phyloP scores from a whole-genome alignment of 176 grass and related monocot genomes.

The Zoysia japonica region DNA sequence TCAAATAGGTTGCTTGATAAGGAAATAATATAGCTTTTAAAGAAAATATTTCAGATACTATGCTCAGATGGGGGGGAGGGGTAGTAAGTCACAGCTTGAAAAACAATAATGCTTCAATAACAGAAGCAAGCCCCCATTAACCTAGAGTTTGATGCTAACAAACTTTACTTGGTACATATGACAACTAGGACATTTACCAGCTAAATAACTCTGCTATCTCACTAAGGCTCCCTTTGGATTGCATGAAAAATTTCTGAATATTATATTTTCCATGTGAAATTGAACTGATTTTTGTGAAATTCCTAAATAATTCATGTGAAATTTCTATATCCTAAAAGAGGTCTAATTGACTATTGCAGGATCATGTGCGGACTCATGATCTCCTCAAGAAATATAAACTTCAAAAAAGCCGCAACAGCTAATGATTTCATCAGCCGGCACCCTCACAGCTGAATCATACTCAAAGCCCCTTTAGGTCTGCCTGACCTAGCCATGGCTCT shows the following conservation, averaged over 20 bases:
- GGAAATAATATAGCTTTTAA: not conserved
- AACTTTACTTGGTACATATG: not conserved
- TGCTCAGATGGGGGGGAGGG: not conserved
- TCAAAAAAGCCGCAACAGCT: not conserved
- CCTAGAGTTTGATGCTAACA: not conserved
- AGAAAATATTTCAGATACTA: not conserved
- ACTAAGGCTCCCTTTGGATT: not conserved
- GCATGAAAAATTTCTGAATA: too few relatives aligned
- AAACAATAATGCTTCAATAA: not conserved
- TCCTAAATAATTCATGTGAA: too few relatives aligned
- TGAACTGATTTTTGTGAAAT: too few relatives aligned
- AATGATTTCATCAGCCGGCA: constrained; percentile 42
- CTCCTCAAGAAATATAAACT: not conserved
- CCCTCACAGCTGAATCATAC: constrained; percentile 25
- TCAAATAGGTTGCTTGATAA: not conserved
- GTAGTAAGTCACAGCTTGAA: not conserved
- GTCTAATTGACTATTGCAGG: not conserved
- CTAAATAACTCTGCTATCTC: not conserved
- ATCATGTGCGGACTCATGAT: constrained; percentile 18
- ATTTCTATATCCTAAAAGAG: too few relatives aligned
- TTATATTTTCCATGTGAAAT: too few relatives aligned
- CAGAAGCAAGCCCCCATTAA: not conserved
- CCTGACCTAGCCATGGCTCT: constrained; percentile 28
- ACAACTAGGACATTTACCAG: not conserved
- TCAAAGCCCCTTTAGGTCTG: constrained; percentile 26